These are phyloP conservation scores for Jacaranda mimosifolia DNA, from an alignment of 257 asterid species.

Conservation along the genomic window DNA sequence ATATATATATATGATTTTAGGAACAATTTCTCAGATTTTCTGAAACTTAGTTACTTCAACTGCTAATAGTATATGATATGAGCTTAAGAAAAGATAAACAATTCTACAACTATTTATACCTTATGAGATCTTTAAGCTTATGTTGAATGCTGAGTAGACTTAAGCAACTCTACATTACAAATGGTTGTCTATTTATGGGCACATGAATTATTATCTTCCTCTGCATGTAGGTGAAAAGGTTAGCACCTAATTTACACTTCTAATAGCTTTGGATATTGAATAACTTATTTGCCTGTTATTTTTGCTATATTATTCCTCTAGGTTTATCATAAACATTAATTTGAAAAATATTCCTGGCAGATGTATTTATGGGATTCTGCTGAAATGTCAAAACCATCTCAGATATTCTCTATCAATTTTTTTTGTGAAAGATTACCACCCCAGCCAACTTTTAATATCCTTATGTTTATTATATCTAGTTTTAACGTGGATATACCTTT, in stretches of 20 bases:
- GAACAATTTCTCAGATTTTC: constrained; percentile 1
- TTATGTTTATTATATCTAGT: neutral
- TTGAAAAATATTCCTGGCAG: neutral
- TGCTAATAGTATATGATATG: neutral
- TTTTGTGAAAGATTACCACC: neutral
- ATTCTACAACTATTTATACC: neutral
- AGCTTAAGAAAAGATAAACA: neutral
- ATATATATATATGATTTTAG: constrained; percentile 1
- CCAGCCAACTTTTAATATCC: neutral
- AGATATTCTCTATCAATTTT: neutral
- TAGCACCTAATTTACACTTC: neutral
- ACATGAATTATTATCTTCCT: neutral
- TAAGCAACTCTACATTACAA: neutral
- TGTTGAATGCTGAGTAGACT: constrained; percentile 3
- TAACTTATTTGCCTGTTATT: neutral
- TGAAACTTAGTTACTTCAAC: neutral
- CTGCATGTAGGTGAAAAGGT: neutral
- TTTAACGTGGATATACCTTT: neutral
- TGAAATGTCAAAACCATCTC: neutral
- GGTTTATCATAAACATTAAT: neutral
- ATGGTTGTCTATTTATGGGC: neutral
- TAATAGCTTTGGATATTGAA: neutral
- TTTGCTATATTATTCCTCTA: neutral
- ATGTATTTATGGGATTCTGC: neutral
- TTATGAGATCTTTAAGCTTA: constrained; percentile 1